phyloP scores from a whole-genome alignment of 1,284 basidiomycete species.

The Cutaneotrichosporon spelunceum region DNA sequence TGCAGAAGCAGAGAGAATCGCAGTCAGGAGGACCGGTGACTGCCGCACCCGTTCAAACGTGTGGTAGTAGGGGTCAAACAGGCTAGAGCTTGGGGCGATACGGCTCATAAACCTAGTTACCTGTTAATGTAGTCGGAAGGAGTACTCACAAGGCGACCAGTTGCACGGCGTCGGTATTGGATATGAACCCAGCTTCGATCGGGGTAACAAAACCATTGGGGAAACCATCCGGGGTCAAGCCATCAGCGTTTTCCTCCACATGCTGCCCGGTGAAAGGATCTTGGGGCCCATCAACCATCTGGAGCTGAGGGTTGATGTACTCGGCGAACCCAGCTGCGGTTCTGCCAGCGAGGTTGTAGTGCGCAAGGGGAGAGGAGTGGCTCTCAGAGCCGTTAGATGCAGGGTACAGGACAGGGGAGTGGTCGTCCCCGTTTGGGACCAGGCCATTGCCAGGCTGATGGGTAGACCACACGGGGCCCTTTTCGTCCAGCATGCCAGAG shows the following conservation, averaged over 20 bases:
- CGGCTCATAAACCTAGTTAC: conserved; percentile 12
- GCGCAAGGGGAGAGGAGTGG: not conserved
- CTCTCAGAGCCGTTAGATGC: conserved; percentile 1
- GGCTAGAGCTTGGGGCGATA: not conserved
- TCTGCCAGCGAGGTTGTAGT: not conserved
- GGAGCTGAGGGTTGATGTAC: conserved; percentile 12
- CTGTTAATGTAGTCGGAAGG: not conserved
- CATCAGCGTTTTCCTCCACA: not conserved
- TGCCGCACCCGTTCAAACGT: conserved; percentile 16
- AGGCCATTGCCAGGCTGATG: not conserved
- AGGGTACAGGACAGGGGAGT: not conserved
- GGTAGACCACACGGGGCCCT: not conserved
- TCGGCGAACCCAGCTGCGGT: conserved; percentile 2
- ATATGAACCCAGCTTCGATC: conserved; percentile 9
- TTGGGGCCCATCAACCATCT: not conserved
- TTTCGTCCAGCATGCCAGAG: not conserved
- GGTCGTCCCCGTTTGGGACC: not conserved
- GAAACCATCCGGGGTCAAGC: not conserved
- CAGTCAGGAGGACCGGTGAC: conserved; percentile 23
- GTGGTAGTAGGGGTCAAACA: conserved; percentile 21
- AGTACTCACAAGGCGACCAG: conserved; percentile 19
- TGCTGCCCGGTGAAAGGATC: not conserved
- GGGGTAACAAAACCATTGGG: conserved; percentile 1
- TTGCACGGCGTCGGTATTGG: conserved; percentile 12
- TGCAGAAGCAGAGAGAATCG: conserved; percentile 27